phyloP scores from a whole-genome alignment of 176 grass and related monocot species.

The Phoenix dactylifera region DNA sequence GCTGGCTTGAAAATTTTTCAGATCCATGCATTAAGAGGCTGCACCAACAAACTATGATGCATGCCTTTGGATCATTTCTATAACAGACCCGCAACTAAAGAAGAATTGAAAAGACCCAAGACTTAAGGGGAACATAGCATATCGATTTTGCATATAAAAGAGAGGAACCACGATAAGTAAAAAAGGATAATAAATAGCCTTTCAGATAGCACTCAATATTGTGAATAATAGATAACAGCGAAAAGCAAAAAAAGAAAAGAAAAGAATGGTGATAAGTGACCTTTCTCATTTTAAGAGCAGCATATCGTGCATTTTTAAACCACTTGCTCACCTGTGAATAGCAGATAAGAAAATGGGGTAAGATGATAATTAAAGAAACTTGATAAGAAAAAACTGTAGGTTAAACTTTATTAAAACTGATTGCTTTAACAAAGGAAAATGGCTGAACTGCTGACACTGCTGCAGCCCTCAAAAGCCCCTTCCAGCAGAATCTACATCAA shows the following conservation, averaged over 20 bases:
- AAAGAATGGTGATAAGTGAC: slow-evolving; percentile 26
- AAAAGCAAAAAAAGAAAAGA: slow-evolving; percentile 24
- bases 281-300: slow-evolving; percentile 83
- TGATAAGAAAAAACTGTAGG: slow-evolving; percentile 3
- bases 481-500: no score
- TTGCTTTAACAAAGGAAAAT: no score
- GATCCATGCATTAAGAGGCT: no score
- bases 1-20: no score
- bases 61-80: no score
- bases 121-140: no score
- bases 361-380: slow-evolving; percentile 1
- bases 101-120: no score
- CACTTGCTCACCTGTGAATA: slow-evolving; percentile 72
- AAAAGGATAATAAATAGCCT: slow-evolving; percentile 4
- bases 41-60: no score
- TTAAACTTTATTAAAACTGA: neutral
- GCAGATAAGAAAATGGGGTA: slow-evolving; percentile 14
- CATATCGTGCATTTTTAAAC: slow-evolving; percentile 96
- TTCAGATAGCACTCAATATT: neutral
- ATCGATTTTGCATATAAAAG: no score
- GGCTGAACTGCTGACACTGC: no score
- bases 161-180: neutral
- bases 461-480: no score
- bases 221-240: slow-evolving; percentile 2
- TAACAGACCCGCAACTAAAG: no score